These are phyloP conservation scores for Dryas drummondii DNA, from an alignment of 306 rosid genomes.

Conservation along the genomic window DNA sequence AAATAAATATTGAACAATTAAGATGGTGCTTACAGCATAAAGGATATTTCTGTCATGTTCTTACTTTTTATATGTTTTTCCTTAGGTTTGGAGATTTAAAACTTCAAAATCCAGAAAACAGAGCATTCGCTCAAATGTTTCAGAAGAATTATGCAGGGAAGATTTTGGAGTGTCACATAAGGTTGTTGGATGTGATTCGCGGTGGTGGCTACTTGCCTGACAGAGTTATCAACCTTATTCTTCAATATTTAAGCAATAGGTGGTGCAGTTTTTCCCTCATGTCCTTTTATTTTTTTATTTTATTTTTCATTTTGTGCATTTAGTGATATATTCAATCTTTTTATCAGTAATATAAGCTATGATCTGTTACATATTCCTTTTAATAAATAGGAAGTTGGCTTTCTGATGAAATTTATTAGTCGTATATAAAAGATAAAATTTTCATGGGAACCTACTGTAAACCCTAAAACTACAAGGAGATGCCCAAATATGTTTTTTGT, in stretches of 20 bases:
- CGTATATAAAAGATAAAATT: not conserved
- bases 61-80: conserved; percentile 7
- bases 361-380: no score
- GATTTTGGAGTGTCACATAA: conserved; percentile 87
- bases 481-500: not conserved
- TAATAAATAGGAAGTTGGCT: not conserved
- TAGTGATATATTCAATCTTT: not conserved
- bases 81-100: conserved; percentile 93
- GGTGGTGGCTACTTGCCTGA: conserved; percentile 92
- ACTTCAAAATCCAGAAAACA: conserved; percentile 88
- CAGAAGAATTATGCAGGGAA: conserved; percentile 91
- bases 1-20: not conserved
- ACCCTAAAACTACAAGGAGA: not conserved
- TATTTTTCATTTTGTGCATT: not conserved
- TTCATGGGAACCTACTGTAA: not conserved
- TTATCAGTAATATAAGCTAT: not conserved
- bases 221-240: conserved; percentile 85
- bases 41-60: not conserved
- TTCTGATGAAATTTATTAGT: not conserved
- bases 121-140: conserved; percentile 90
- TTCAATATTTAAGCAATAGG: conserved; percentile 96
- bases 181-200: conserved; percentile 74
- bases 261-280: conserved; percentile 4
- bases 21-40: not conserved
- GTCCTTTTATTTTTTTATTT: not conserved